Conservation (phyloP, 192 early-diverging fungal genomes). For the Phlyctochytrium planicorne region DNA sequence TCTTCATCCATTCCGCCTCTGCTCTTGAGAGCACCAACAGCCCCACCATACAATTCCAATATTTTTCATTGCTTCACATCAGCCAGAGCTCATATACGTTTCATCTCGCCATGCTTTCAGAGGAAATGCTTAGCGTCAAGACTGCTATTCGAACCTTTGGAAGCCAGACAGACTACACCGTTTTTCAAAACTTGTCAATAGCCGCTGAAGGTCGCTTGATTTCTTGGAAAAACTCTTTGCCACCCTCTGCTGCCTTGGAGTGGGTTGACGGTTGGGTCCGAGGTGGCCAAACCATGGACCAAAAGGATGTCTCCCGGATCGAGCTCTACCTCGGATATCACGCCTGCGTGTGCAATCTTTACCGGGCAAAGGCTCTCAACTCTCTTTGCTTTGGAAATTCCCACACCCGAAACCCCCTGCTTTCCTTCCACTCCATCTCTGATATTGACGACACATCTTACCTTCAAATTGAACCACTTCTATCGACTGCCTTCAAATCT, state of each 20-base stretch:
- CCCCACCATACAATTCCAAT: too few relatives aligned
- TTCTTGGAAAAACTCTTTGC: neutral
- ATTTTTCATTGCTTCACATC: too few relatives aligned
- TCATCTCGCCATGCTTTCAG: too few relatives aligned
- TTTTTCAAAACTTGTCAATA: too few relatives aligned
- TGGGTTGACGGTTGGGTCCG: neutral
- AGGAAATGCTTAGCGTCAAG: too few relatives aligned
- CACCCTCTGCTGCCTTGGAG: neutral
- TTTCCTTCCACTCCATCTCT: neutral
- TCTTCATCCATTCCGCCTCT: too few relatives aligned
- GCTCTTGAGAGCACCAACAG: too few relatives aligned
- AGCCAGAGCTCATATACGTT: too few relatives aligned
- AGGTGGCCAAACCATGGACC: neutral
- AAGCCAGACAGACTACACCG: too few relatives aligned
- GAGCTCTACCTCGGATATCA: neutral
- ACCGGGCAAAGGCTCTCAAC: neutral
- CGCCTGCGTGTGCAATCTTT: neutral
- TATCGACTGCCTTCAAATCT: neutral
- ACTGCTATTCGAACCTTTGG: too few relatives aligned
- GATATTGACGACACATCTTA: neutral
- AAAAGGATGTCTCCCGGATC: neutral
- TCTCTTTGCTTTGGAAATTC: neutral
- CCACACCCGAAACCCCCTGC: neutral
- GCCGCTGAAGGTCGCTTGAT: neutral
- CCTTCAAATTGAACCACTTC: neutral